Evolutionary conservation across 1,139 yeast genomes (phyloP).

Genomic region (Geotrichum phurueaensis): DNA sequence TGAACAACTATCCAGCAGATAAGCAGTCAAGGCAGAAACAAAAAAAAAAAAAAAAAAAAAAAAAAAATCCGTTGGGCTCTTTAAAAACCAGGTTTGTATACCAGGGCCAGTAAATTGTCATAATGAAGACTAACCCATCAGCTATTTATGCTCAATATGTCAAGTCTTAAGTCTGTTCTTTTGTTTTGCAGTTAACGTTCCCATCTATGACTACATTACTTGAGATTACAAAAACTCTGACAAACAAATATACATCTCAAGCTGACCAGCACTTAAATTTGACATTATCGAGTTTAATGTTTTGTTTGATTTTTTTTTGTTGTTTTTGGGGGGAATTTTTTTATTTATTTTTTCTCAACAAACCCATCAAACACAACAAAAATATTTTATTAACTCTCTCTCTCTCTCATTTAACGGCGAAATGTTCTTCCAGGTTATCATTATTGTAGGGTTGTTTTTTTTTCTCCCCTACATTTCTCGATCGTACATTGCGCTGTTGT

Average conservation of each 20-base stretch:
- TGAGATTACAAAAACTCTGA: no score
- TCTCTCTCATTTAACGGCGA: background rate
- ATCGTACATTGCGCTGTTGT: background rate
- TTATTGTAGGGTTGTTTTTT: background rate
- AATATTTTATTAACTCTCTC: background rate
- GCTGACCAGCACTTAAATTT: background rate
- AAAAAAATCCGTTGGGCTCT: background rate
- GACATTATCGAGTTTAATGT: background rate
- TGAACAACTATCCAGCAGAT: background rate
- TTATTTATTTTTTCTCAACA: background rate
- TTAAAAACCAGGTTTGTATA: no score
- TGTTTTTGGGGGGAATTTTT: no score
- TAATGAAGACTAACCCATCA: no score
- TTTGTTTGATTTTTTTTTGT: background rate
- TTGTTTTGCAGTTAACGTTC: no score
- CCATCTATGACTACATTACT: no score
- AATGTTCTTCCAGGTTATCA: background rate
- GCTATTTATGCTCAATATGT: no score
- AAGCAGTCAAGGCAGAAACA: background rate
- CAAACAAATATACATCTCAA: no score
- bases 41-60: no score
- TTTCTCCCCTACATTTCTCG: background rate
- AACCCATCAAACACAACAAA: background rate
- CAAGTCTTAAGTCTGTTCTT: no score
- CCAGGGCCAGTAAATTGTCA: no score